Evolutionary conservation across 495 filamentous ascomycete genomes (phyloP).

Genomic region (Bryoglossum gracile): DNA sequence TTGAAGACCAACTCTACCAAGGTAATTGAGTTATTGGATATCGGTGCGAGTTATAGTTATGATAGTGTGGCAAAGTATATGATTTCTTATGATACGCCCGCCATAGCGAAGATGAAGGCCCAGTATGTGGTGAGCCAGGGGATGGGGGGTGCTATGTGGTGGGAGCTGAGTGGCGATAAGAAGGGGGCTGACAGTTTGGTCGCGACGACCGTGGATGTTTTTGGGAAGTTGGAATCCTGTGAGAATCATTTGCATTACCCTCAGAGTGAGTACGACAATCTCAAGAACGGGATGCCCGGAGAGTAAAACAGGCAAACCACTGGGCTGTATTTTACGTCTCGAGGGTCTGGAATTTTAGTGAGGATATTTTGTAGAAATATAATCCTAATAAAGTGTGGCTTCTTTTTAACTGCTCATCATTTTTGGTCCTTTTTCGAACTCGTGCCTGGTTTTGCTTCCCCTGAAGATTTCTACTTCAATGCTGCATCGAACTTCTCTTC

Average conservation of each 20-base stretch:
- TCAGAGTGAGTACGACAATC: slow-evolving; percentile 11
- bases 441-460: too few relatives aligned
- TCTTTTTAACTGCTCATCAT: too few relatives aligned
- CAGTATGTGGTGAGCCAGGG: slow-evolving; percentile 55
- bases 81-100: slow-evolving; percentile 70
- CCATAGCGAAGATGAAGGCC: slow-evolving; percentile 59
- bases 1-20: slow-evolving; percentile 35
- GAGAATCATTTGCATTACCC: slow-evolving; percentile 12
- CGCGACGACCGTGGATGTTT: slow-evolving; percentile 56
- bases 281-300: slow-evolving; percentile 8
- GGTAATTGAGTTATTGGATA: slow-evolving; percentile 40
- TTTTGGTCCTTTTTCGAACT: too few relatives aligned
- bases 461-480: too few relatives aligned
- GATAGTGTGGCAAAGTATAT: slow-evolving; percentile 49
- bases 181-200: slow-evolving; percentile 58
- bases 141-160: slow-evolving; percentile 87
- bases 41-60: slow-evolving; percentile 64
- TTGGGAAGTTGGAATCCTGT: slow-evolving; percentile 19
- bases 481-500: too few relatives aligned
- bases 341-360: too few relatives aligned
- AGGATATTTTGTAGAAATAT: too few relatives aligned
- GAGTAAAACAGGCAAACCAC: too few relatives aligned
- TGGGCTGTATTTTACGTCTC: too few relatives aligned
- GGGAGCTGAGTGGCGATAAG: slow-evolving; percentile 82
- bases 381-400: too few relatives aligned